Conservation (phyloP, 164 flowering plant species). For the Cinnamomum micranthum region DNA sequence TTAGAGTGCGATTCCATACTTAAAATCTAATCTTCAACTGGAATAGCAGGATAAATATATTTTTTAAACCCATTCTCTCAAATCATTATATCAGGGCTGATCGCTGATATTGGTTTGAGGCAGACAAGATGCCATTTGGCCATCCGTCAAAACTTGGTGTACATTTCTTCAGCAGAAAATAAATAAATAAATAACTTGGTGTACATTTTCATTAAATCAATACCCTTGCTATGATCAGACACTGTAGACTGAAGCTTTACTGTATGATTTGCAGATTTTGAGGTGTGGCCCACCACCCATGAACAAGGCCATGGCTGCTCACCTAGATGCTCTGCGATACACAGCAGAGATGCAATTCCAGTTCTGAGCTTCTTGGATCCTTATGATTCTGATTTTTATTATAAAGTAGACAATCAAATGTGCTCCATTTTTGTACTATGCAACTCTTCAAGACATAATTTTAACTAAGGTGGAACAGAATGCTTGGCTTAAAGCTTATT, state of each 20-base stretch:
- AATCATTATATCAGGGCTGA: background rate
- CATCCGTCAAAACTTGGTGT: no score
- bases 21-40: background rate
- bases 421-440: background rate
- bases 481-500: no score
- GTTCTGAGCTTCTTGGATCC: constrained; percentile 36
- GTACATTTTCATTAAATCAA: background rate
- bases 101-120: background rate
- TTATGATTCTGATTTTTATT: background rate
- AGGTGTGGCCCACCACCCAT: constrained; percentile 96
- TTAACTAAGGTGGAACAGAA: background rate
- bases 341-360: constrained; percentile 81
- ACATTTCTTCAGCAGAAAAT: no score
- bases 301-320: constrained; percentile 96
- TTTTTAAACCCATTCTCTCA: no score
- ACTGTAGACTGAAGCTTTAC: background rate
- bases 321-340: constrained; percentile 71
- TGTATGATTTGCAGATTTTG: constrained; percentile 44
- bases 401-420: no score
- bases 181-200: background rate
- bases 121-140: no score
- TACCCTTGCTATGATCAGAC: background rate
- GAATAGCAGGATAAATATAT: background rate
- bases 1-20: background rate
- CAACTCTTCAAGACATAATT: background rate